Evolutionary conservation across 1,284 basidiomycete genomes (phyloP).

Genomic region (Malassezia equina): DNA sequence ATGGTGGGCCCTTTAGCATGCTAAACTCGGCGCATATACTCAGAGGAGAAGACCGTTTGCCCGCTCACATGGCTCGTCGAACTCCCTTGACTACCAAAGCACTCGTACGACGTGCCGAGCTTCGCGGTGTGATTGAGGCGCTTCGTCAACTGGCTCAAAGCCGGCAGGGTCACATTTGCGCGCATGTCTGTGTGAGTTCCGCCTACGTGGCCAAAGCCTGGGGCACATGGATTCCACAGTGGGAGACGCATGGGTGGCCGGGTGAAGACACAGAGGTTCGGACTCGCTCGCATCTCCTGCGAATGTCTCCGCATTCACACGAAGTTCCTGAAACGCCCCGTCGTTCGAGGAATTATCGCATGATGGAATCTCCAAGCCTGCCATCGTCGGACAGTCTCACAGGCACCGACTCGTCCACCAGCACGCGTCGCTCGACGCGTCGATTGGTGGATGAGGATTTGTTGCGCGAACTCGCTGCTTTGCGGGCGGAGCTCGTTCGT

Average conservation of each 20-base stretch:
- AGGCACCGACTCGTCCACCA: neutral
- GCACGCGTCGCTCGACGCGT: constrained; percentile 6
- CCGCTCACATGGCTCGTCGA: constrained; percentile 25
- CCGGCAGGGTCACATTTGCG: constrained; percentile 23
- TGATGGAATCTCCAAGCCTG: neutral
- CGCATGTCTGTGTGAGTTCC: constrained; percentile 37
- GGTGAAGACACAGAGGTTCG: constrained; percentile 16
- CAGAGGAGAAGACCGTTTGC: constrained; percentile 18
- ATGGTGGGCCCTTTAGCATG: constrained; percentile 26
- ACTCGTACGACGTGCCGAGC: constrained; percentile 28
- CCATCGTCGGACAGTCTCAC: neutral
- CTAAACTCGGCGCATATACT: constrained; percentile 27
- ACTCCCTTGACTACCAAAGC: constrained; percentile 23
- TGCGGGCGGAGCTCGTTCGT: constrained; percentile 25
- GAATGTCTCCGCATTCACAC: neutral
- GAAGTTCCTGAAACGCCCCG: neutral
- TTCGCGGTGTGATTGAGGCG: constrained; percentile 25
- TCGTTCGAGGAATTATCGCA: neutral
- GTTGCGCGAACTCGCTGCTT: constrained; percentile 33
- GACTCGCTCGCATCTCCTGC: neutral
- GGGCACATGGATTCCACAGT: constrained; percentile 38
- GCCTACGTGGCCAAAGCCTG: constrained; percentile 41
- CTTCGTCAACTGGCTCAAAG: constrained; percentile 27
- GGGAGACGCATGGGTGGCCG: constrained; percentile 37
- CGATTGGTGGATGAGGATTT: constrained; percentile 37